phyloP scores from a whole-genome alignment of 805 yeast genomes.

The Ogataea nitratoaversa region DNA sequence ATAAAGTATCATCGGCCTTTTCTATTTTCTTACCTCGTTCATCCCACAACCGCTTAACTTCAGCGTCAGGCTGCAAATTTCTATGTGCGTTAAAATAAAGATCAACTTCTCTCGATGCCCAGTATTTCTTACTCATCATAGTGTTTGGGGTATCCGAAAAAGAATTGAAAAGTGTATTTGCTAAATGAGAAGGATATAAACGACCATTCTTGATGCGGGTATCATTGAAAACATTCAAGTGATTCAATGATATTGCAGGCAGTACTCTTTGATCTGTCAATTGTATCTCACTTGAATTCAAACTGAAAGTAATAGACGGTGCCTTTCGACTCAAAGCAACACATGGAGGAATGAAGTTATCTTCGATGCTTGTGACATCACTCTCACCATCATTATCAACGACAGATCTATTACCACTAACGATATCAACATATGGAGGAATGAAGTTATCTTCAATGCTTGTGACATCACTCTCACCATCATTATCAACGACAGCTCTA shows the following conservation, averaged over 20 bases:
- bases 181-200: background rate
- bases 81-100: slow-evolving; percentile 41
- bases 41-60: slow-evolving; percentile 49
- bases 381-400: background rate
- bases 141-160: background rate
- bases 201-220: background rate
- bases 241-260: slow-evolving; percentile 16
- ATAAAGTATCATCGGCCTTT: slow-evolving; percentile 10
- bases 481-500: background rate
- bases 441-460: too few species aligned
- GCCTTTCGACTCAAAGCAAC: background rate
- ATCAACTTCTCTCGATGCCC: slow-evolving; percentile 60
- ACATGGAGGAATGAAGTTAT: too few species aligned
- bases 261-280: slow-evolving; percentile 24
- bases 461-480: background rate
- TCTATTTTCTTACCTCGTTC: slow-evolving; percentile 34
- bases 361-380: too few species aligned
- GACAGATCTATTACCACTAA: background rate
- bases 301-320: slow-evolving; percentile 8
- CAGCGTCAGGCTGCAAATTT: slow-evolving; percentile 43
- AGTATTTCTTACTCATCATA: slow-evolving; percentile 32
- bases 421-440: too few species aligned
- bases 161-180: background rate
- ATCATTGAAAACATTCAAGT: slow-evolving; percentile 4
- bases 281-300: slow-evolving; percentile 17